phyloP scores from a whole-genome alignment of 2,329 filamentous ascomycete genomes.

The Colletotrichum sp. region DNA sequence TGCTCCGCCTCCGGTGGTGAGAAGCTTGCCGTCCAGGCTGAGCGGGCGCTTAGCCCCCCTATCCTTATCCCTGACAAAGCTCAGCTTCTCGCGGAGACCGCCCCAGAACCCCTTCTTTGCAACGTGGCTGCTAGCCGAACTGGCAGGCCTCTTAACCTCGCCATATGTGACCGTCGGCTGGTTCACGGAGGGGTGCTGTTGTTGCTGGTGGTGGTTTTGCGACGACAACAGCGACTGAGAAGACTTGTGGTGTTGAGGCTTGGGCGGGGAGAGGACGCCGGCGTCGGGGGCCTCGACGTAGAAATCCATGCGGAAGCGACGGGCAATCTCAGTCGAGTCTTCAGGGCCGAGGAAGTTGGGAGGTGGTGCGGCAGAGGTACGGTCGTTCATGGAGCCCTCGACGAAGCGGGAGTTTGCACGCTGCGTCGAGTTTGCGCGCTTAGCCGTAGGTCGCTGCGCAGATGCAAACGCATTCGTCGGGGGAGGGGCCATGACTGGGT shows the following conservation, averaged over 20 bases:
- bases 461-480: neutral
- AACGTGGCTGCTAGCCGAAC: constrained; percentile 17
- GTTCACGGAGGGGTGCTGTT: constrained; percentile 1
- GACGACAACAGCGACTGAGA: constrained; percentile 1
- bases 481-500: constrained; percentile 9
- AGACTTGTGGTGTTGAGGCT: constrained; percentile 9
- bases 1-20: constrained; percentile 5
- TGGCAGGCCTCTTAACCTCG: constrained; percentile 19
- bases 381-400: constrained; percentile 89
- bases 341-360: constrained; percentile 64
- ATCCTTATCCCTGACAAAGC: constrained; percentile 24
- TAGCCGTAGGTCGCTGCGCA: constrained; percentile 9
- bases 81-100: constrained; percentile 30
- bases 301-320: constrained; percentile 26
- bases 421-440: constrained; percentile 17
- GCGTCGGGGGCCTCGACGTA: constrained; percentile 24
- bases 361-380: constrained; percentile 73
- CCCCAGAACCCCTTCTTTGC: constrained; percentile 34
- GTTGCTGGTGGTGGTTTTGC: constrained; percentile 13
- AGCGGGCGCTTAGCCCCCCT: constrained; percentile 23
- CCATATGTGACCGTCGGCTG: constrained; percentile 15
- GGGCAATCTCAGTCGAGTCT: constrained; percentile 29
- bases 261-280: constrained; percentile 16
- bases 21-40: constrained; percentile 23
- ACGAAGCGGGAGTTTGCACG: constrained; percentile 55